Evolutionary conservation across 805 yeast genomes (phyloP), one percentile per base, ranked within the genome.

Genomic region (Geotrichum ghanense): DNA sequence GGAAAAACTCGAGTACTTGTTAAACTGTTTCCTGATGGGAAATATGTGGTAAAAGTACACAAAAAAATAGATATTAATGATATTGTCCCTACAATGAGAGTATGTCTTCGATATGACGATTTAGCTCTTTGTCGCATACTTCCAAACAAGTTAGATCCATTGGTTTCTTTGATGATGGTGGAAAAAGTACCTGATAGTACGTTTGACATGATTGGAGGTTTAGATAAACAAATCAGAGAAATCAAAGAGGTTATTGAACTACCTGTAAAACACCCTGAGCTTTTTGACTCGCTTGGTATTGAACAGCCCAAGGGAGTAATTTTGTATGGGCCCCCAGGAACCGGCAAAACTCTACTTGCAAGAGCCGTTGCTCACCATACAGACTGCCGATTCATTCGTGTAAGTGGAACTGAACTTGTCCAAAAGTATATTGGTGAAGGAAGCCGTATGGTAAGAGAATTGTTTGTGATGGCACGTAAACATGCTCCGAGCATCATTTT

Each of bases 361-460:
- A 75, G 97, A 61, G 95, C 97, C 0, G 97, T 89, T 19, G 97
- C 97, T 2, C 97, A 89, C 65, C 97, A 89, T 68, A 89, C 97
- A 1, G 97, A 90, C 64, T 89, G 97, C 73, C 86, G 84, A 64
- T 89, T 89, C 60, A 90, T 89, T 56, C 78, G 97, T 57, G 97
- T 89, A 16, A 78, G 88, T 24, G 97, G 97, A 37, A 85, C 95
- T 1, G 97, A 89, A 67, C 76, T 89, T 61, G 97, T 89, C 43
- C 97, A 89, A 61, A 89, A 89, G 62, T 89, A 89, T 65, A 89
- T 89, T 57, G 97, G 97, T 59, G 97, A 89, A 70, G 97, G 97
- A 57, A 80, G 90, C 24, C 76, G 97, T 61, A 89, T 89, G 97
- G 97, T 90, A 48, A 80, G 97, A 63, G 97, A 89, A 66, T 75